These are phyloP conservation scores for Candida sojae DNA, from an alignment of 1,139 yeast species.

Conservation along the genomic window DNA sequence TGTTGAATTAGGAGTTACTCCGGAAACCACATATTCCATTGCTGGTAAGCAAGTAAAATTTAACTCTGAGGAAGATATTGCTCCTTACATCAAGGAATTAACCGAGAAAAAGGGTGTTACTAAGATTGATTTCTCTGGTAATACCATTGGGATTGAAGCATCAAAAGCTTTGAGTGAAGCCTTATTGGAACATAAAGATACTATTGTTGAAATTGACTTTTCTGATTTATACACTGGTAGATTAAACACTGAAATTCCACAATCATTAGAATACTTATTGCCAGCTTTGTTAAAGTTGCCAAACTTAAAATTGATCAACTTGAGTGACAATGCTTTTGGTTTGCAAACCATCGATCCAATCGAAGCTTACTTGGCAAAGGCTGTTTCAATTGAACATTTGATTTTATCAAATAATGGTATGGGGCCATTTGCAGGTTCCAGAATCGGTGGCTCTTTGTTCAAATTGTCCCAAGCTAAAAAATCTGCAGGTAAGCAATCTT, in stretches of 20 bases:
- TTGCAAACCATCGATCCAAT: slow-evolving; percentile 91
- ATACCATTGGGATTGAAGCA: slow-evolving; percentile 92
- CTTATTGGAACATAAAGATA: slow-evolving; percentile 49
- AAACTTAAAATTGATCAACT: slow-evolving; percentile 69
- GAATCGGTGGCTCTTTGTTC: slow-evolving; percentile 85
- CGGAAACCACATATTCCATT: slow-evolving; percentile 51
- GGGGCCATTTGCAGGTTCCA: slow-evolving; percentile 96
- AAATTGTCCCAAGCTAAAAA: slow-evolving; percentile 68
- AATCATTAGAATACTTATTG: slow-evolving; percentile 69
- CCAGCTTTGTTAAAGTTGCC: slow-evolving; percentile 72
- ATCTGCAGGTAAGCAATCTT: slow-evolving; percentile 42
- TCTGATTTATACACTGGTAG: slow-evolving; percentile 95
- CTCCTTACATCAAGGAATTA: slow-evolving; percentile 61
- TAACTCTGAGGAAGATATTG: slow-evolving; percentile 70
- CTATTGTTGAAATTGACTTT: slow-evolving; percentile 69
- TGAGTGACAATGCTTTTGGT: slow-evolving; percentile 96
- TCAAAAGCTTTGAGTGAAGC: slow-evolving; percentile 69
- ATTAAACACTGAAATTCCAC: slow-evolving; percentile 91
- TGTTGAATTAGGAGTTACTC: slow-evolving; percentile 30
- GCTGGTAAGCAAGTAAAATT: slow-evolving; percentile 80
- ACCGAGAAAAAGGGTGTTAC: slow-evolving; percentile 38
- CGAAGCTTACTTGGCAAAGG: slow-evolving; percentile 74
- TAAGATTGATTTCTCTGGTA: slow-evolving; percentile 82
- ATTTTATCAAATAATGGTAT: slow-evolving; percentile 92
- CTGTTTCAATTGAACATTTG: slow-evolving; percentile 79